Evolutionary conservation across 1,284 basidiomycete species (phyloP), one percentile per base, ranked within the genome.

Genomic region (Termitomyces sp.): DNA sequence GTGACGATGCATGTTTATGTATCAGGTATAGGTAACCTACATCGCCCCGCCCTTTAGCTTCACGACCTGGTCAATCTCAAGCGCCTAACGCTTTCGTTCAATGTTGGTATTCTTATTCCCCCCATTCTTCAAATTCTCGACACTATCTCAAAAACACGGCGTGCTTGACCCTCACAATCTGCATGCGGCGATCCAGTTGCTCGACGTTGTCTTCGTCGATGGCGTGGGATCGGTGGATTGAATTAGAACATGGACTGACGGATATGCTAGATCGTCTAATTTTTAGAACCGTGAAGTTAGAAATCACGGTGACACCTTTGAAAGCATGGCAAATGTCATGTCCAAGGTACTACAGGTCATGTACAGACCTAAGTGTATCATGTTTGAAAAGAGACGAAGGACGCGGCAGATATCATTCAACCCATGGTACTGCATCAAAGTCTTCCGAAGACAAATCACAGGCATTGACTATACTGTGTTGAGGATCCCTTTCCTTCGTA

Each of bases 121-220:
- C 41, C 50, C 3, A 33, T 43, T 5, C n/a, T 51, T 26, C 50
- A 17, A 26, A 44, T 51, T 31, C 41, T 51, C 15, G 50, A 51
- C 15, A 51, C 50, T 8, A 42, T 44, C 24, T 34, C 50, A n/a
- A n/a, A n/a, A n/a, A n/a, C n/a, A n/a, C 21, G 24, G 41, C 7
- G 15, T 6, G 21, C 41, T 51, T 3, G 24, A 42, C 8, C 8
- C 41, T 51, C 21, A 24, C 31, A 15, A 15, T 51, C n/a, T 9
- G 3, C n/a, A 44, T 51, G 30, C 41, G 34, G 28, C 40, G 50
- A 26, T 51, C 31, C 3, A 42, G 40, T 19, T 30, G 21, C 30
- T 43, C 41, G 15, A 17, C 30, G 5, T 24, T 41, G 21, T 15
- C 19, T 2, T 7, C 12, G 2, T 41, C 12, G 5, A 43, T 51